Evolutionary conservation across 192 early-diverging fungal species (phyloP), one percentile per base, ranked within the genome.

Genomic region (Backusella liffmaniae): DNA sequence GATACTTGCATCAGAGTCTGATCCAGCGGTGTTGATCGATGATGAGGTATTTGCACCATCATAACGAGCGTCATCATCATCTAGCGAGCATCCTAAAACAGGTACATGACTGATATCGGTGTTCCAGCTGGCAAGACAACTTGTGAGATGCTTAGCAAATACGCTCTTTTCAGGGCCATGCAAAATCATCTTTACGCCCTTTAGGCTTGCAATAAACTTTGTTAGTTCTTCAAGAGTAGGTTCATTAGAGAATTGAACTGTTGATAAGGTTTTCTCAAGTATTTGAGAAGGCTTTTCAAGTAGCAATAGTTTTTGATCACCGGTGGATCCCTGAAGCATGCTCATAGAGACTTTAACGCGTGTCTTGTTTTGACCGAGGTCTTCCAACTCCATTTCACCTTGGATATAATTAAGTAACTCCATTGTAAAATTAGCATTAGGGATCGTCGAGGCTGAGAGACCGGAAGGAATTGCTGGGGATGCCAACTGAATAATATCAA

Each of bases 71-170:
- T n/a, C 7, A 15, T 77, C 62, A 5, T 66, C 66, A 30, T 74
- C 44, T 0, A 66, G 23, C 8, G 18, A 62, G 18, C 13, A 70
- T 3, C 56, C 66, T 16, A 59, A 72, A 23, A 84, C 76, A 5
- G 82, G 84, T 9, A 77, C 56, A 73, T 87, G 82, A 5, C 74
- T 77, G 15, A 89, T 84, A 72, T 81, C 78, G 2, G 84, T 80
- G 21, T 83, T 81, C 88, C 86, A 90, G n/a, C 75, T 78, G 9
- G 84, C 84, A 29, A 90, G 80, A 72, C 85, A 89, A 34, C 80
- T 85, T 0, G 83, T 84, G 5, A 90, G 70, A 30, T 84, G 85
- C 65, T 84, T 81, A 8, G 88, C 85, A 59, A 90, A 90, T 5
- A 79, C 72, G 35, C 86, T 88, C n/a, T 87, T 67, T 18, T 86